Evolutionary conservation across 768 basidiomycete genomes (phyloP).

Genomic region (Tulasnella calospora): DNA sequence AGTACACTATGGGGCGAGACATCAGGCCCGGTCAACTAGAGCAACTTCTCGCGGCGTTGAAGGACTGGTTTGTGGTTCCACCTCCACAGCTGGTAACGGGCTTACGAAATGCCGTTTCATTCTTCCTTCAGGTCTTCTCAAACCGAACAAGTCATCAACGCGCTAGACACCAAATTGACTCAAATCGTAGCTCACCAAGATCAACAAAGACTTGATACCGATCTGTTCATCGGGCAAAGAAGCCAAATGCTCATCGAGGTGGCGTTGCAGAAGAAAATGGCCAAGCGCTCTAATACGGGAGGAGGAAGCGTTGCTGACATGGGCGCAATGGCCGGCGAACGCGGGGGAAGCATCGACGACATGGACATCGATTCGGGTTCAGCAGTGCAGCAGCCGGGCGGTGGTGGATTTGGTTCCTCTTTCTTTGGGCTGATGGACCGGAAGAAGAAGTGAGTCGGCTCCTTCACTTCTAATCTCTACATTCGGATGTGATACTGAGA

Average conservation of each 20-base stretch:
- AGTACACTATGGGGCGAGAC: conserved; percentile 90
- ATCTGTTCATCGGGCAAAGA: conserved; percentile 8
- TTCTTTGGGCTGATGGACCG: background rate
- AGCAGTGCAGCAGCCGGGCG: background rate
- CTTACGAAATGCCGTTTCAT: background rate
- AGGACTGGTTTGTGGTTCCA: conserved; percentile 53
- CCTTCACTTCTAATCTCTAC: background rate
- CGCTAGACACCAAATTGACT: conserved; percentile 66
- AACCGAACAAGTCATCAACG: conserved; percentile 61
- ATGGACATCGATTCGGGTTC: conserved; percentile 12
- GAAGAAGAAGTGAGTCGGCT: background rate
- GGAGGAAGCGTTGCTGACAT: background rate
- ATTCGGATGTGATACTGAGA: background rate
- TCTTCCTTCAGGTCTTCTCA: conserved; percentile 39
- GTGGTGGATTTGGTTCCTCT: background rate
- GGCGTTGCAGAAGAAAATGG: conserved; percentile 1
- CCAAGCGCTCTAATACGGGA: conserved; percentile 4
- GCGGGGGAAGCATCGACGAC: background rate
- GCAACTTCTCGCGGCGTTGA: conserved; percentile 54
- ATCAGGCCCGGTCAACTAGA: conserved; percentile 70
- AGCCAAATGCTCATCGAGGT: conserved; percentile 10
- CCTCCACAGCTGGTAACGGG: conserved; percentile 9
- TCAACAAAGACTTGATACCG: conserved; percentile 14
- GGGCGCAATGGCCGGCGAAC: background rate
- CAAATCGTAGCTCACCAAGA: conserved; percentile 48